Evolutionary conservation across 2,329 filamentous ascomycete species (phyloP).

Genomic region (Paracamarosporium sp.): DNA sequence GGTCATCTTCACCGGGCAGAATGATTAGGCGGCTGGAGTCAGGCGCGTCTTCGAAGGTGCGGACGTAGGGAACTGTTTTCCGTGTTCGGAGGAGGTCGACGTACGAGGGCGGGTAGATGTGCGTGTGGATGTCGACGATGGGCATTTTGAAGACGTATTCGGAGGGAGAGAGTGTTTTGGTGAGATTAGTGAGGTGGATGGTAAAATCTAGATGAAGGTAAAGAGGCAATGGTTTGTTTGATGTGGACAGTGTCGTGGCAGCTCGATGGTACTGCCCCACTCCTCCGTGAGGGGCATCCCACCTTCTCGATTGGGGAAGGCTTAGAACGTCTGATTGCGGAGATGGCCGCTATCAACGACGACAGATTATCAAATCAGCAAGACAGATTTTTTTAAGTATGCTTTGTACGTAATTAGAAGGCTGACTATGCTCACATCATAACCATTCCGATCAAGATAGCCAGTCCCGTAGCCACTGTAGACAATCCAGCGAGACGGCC

Average conservation of each 20-base stretch:
- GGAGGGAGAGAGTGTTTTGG: background rate
- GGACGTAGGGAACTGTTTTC: constrained; percentile 72
- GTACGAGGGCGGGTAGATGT: constrained; percentile 68
- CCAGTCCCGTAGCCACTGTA: background rate
- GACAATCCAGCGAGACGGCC: background rate
- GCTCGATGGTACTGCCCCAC: constrained; percentile 23
- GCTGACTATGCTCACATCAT: background rate
- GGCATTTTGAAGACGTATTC: constrained; percentile 38
- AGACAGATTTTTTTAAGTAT: too few relatives aligned
- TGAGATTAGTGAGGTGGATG: background rate
- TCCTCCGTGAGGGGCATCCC: constrained; percentile 30
- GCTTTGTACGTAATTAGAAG: background rate
- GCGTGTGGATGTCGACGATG: constrained; percentile 67
- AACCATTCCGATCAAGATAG: background rate
- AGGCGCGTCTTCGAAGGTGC: constrained; percentile 63
- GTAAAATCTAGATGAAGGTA: background rate
- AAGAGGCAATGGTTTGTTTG: background rate
- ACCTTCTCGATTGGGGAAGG: constrained; percentile 32
- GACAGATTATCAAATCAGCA: too few relatives aligned
- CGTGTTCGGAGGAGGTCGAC: constrained; percentile 64
- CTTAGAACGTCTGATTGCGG: background rate
- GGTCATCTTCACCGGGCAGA: constrained; percentile 63
- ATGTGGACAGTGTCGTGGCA: background rate
- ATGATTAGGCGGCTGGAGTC: constrained; percentile 70
- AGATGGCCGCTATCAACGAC: constrained; percentile 1